Evolutionary conservation across 345 rosid genomes (phyloP), one percentile per base, ranked within the genome.

Genomic region (Ceriops zippeliana): DNA sequence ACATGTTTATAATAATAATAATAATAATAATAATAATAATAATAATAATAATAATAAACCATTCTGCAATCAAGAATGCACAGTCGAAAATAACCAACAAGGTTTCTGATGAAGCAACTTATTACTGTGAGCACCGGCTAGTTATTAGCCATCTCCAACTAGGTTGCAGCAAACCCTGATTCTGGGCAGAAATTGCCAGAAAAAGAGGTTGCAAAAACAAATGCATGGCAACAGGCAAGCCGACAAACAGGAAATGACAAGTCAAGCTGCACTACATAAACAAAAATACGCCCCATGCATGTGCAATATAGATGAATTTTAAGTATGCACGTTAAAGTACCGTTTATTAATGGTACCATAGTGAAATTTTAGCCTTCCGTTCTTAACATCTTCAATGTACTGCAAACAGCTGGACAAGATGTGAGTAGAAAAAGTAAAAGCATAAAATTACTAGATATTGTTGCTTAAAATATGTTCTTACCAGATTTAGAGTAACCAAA

Each of bases 301-400:
- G 17, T 42, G 47, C 47, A 42, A 42, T 13, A 2, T 42, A 13
- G 47, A 42, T 42, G 16, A 42, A 42, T 13, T 13, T 13, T 11
- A 42, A 0, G 16, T 15, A 42, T 42, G 49, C 17, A 3, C 15
- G 49, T 24, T 52, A 13, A 30, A 57, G 13, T 80, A 90, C 99
- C 93, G 90, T 82, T 91, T 95, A 51, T 88, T 91, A 72, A 91
- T 90, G 64, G 85, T 88, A 60, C 99, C 97, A 63, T 95, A 95
- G 81, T 95, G 99, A 76, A 84, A 91, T 76, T 85, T 87, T 42
- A 83, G 62, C 61, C 76, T 86, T 69, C 92, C 96, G 0, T 74
- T 67, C 72, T 82, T 90, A 47, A 85, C 69, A 81, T 95, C 99
- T 81, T 95, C 93, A 73, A 81, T 74, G 46, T 88, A 95, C 96